Evolutionary conservation across 768 basidiomycete species (phyloP).

Genomic region (Amanita phalloides): DNA sequence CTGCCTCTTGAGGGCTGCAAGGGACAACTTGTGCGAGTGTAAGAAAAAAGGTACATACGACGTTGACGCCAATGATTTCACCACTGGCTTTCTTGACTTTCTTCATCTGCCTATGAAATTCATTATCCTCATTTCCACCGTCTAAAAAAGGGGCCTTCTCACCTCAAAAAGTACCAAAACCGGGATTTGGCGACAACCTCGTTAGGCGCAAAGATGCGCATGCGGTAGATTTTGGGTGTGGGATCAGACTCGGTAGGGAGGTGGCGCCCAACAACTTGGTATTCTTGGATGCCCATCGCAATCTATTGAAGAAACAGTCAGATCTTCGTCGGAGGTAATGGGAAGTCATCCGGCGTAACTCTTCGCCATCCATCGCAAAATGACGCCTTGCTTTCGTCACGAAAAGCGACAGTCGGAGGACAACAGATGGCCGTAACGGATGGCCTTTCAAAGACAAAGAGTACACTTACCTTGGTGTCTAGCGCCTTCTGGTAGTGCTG

Average conservation of each 20-base stretch:
- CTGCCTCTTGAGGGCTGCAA: conserved; percentile 81
- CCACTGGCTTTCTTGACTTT: conserved; percentile 99
- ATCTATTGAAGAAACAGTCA: conserved; percentile 5
- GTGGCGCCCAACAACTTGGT: conserved; percentile 95
- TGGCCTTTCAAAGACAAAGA: too few relatives aligned
- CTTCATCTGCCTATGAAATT: conserved; percentile 65
- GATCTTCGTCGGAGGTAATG: background rate
- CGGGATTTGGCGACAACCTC: conserved; percentile 98
- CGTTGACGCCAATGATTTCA: conserved; percentile 97
- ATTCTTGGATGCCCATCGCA: conserved; percentile 56
- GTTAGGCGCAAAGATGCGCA: conserved; percentile 99
- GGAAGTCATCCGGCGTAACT: too few relatives aligned
- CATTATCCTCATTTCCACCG: background rate
- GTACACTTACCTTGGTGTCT: too few relatives aligned
- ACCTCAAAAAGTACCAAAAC: conserved; percentile 99
- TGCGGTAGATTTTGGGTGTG: conserved; percentile 96
- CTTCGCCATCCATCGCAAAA: too few relatives aligned
- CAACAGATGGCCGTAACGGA: too few relatives aligned
- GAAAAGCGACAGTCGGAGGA: too few relatives aligned
- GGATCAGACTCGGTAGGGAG: conserved; percentile 90
- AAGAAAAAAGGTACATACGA: conserved; percentile 60
- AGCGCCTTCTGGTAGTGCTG: too few relatives aligned
- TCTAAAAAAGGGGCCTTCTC: conserved; percentile 12
- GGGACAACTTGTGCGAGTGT: conserved; percentile 23
- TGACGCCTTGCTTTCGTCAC: too few relatives aligned